These are phyloP conservation scores for Cladobotryum protrusum DNA, from an alignment of 2,329 filamentous ascomycete species.

Conservation along the genomic window DNA sequence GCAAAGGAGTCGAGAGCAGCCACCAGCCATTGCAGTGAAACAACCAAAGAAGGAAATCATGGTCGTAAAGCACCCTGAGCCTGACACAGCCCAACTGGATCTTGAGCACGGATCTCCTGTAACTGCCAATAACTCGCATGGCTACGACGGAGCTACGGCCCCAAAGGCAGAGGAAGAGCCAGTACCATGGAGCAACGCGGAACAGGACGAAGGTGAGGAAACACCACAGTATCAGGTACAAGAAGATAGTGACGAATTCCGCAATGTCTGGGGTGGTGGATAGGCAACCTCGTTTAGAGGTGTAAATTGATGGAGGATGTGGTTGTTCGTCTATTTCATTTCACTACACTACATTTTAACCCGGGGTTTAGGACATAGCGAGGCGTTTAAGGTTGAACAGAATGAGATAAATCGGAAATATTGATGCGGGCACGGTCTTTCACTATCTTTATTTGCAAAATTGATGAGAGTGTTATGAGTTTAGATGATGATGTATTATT, in stretches of 20 bases:
- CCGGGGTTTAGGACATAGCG: slow-evolving; percentile 18
- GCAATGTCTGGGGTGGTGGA: slow-evolving; percentile 38
- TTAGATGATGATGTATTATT: background rate
- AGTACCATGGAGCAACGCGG: slow-evolving; percentile 5
- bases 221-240: slow-evolving; percentile 24
- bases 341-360: slow-evolving; percentile 5
- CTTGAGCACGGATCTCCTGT: slow-evolving; percentile 19
- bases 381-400: slow-evolving; percentile 18
- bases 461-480: background rate
- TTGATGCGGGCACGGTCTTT: background rate
- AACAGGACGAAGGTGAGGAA: slow-evolving; percentile 12
- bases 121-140: slow-evolving; percentile 1
- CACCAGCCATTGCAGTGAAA: slow-evolving; percentile 28
- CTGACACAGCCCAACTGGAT: slow-evolving; percentile 23
- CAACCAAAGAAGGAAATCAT: slow-evolving; percentile 33
- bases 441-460: background rate
- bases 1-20: slow-evolving; percentile 17
- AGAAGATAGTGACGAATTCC: slow-evolving; percentile 39
- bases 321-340: background rate
- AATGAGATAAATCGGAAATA: slow-evolving; percentile 2
- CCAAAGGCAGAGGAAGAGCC: slow-evolving; percentile 14
- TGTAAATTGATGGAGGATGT: slow-evolving; percentile 1
- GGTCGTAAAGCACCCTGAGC: slow-evolving; percentile 28
- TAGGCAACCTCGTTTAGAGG: background rate
- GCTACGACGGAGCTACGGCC: slow-evolving; percentile 1